Percentiles rank a stretch among this genome's conserved stretches.
Evolutionary conservation across 805 yeast genomes (phyloP).

Genomic region (Saturnispora hagleri): DNA sequence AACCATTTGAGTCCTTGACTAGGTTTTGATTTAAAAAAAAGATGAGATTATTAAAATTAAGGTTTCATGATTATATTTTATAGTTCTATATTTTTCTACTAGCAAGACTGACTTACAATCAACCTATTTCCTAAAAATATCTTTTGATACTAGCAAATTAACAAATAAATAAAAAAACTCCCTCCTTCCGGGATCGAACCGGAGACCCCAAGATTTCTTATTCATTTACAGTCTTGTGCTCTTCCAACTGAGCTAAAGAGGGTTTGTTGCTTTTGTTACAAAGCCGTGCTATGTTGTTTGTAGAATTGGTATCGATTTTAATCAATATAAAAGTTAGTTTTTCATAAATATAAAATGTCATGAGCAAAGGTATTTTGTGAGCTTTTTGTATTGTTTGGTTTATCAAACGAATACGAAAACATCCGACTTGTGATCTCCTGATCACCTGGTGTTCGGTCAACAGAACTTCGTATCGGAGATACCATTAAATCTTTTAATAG

Average conservation of each 20-base stretch:
- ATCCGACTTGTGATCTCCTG: too few species aligned
- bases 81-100: neutral
- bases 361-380: too few species aligned
- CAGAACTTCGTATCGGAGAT: too few species aligned
- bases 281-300: too few species aligned
- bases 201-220: slow-evolving; percentile 10
- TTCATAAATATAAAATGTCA: too few species aligned
- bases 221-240: slow-evolving; percentile 9
- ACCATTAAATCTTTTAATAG: too few species aligned
- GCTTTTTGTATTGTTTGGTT: too few species aligned
- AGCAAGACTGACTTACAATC: neutral
- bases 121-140: neutral
- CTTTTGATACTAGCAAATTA: neutral
- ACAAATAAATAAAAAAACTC: neutral
- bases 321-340: too few species aligned
- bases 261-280: neutral
- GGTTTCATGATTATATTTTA: neutral
- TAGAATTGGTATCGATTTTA: too few species aligned
- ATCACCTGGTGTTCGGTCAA: too few species aligned
- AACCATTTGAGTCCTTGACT: neutral
- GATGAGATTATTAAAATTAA: neutral
- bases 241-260: slow-evolving; percentile 12
- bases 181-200: slow-evolving; percentile 13
- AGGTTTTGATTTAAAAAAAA: neutral
- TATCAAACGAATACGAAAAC: too few species aligned